Evolutionary conservation across 1,139 yeast genomes (phyloP), one percentile per base, ranked within the genome.

Genomic region (Kluyveromyces marxianus): DNA sequence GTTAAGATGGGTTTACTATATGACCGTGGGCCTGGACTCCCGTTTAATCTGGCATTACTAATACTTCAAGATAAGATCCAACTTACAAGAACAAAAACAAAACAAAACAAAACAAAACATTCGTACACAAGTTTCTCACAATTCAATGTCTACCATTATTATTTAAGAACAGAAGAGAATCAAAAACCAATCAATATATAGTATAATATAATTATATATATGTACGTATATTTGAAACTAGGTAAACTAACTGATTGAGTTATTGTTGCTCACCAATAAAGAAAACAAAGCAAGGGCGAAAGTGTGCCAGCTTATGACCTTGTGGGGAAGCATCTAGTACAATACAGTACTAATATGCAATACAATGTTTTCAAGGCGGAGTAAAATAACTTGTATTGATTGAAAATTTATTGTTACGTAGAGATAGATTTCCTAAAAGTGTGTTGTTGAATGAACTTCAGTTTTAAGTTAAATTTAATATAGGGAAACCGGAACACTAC

Each of bases 11-110:
- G 35, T 33, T 33, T 7, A 6, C 21, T 33, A n/a, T 33, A n/a
- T 33, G 24, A 7, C 7, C 14, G 35, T n/a, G 10, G 35, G 21
- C 2, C 2, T 10, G 8, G 26, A 8, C 30, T 8, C 14, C 29
- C 34, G 35, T 41, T 42, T 38, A 36, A 42, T 37, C 39, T 42
- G 35, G 39, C 39, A 41, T 34, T 37, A 36, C 21, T 14, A 14
- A 14, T 42, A 42, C 35, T 26, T 43, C 37, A 35, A 35, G 25
- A 26, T 4, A 35, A 28, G 7, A 24, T 35, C 21, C 21, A 14
- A 14, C 21, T 14, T 14, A 14, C 21, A 14, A 14, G 21, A 14
- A 14, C 21, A 14, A 29, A 29, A 32, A 32, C 14, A 32, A 4
- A 32, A 32, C 34, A 6, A 32, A 2, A 4, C 7, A 7, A 29